Base-by-base conservation (phyloP, 2,329 filamentous ascomycete species). In the Trichoderma sp. region DNA sequence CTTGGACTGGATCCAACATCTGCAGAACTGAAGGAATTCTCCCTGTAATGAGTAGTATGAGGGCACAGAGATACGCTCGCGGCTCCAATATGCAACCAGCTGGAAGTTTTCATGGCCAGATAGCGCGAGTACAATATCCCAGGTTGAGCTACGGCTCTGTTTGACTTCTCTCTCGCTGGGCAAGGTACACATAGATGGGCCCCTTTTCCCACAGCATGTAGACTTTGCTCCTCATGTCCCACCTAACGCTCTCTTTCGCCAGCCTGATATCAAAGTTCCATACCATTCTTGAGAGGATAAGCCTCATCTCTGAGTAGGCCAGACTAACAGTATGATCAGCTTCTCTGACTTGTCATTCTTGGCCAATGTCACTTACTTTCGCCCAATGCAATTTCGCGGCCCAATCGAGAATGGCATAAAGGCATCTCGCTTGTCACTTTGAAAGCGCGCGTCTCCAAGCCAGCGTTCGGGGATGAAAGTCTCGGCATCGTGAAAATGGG, bases 391-490 rank as follows among this genome's bases (percentile, higher is more conserved):
- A 41, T 73, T 71, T 15, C 74, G 68, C 1, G 74, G 72, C 1
- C 75, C 74, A 39, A 70, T 7, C 0, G 67, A 68, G 47, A 77
- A 77, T 3, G 74, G 74, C 61, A 74, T 70, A 0, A 74, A 55
- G 0, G 68, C 69, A 3, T 71, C 68, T 7, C 59, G 68, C 14
- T 68, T 61, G 60, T 77, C 74, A n/a, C 63, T 64, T 1, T 56
- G 67, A 41, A 69, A 74, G 24, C 57, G 63, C 1, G 55, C 45
- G 15, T 72, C 69, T 7, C 68, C 70, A 5, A 75, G 62, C 70
- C 77, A 80, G 5, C 78, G 70, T 61, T 80, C 77, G 0, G 79
- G 79, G 9, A 72, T 66, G 64, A 79, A 80, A 3, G 70, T 64
- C 14, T 72, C 66, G 0, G 78, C 73, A 1, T 72, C 61, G 5